phyloP scores from a whole-genome alignment of 1,284 basidiomycete genomes.

The Boletus albobrunnescens region DNA sequence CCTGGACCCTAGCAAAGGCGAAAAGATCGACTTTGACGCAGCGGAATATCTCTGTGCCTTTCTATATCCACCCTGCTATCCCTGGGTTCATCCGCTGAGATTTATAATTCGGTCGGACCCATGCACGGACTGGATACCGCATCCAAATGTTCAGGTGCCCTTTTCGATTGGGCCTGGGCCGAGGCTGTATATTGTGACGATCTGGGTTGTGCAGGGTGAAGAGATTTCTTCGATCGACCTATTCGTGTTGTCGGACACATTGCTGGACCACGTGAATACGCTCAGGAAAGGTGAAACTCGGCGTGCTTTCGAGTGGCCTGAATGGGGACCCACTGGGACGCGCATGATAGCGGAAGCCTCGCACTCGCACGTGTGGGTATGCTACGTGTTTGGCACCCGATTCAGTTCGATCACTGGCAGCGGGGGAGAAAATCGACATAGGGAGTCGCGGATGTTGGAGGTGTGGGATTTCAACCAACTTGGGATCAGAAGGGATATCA shows the following conservation, averaged over 20 bases:
- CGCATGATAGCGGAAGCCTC: slow-evolving; percentile 38
- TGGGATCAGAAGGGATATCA: slow-evolving; percentile 34
- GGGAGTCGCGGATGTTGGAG: slow-evolving; percentile 24
- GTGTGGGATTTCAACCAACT: slow-evolving; percentile 54
- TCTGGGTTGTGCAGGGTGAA: slow-evolving; percentile 35
- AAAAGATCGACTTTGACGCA: slow-evolving; percentile 29
- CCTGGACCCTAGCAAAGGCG: slow-evolving; percentile 21
- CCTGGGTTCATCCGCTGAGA: slow-evolving; percentile 26
- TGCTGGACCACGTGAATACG: slow-evolving; percentile 36
- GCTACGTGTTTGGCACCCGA: slow-evolving; percentile 53
- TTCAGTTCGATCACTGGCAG: slow-evolving; percentile 34
- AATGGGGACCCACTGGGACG: slow-evolving; percentile 49
- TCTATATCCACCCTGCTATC: slow-evolving; percentile 36
- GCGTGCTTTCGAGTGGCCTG: slow-evolving; percentile 41
- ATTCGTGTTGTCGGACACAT: slow-evolving; percentile 46
- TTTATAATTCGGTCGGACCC: slow-evolving; percentile 57
- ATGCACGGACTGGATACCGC: slow-evolving; percentile 42
- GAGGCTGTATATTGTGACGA: slow-evolving; percentile 46
- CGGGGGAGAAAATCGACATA: slow-evolving; percentile 1
- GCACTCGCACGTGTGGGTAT: slow-evolving; percentile 50
- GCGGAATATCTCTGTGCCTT: slow-evolving; percentile 39
- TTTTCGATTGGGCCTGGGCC: slow-evolving; percentile 46
- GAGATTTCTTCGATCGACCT: slow-evolving; percentile 36
- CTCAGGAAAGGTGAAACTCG: slow-evolving; percentile 21
- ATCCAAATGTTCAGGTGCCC: slow-evolving; percentile 37